Evolutionary conservation across 805 yeast genomes (phyloP).

Genomic region (Wilhelminamyces savonicus): DNA sequence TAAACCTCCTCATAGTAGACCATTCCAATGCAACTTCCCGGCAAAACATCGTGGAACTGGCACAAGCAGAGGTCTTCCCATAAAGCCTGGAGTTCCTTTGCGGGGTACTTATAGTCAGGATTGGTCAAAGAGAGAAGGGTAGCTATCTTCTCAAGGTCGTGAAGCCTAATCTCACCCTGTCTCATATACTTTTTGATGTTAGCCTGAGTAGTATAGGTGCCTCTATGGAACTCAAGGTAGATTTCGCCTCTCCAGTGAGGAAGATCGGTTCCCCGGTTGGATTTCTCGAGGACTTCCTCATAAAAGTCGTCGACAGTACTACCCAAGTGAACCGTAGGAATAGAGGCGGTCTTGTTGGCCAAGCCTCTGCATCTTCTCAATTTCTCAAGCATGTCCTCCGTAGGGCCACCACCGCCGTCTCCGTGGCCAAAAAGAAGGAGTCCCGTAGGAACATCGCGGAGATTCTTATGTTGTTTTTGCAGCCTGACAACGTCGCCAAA

Average conservation of each 20-base stretch:
- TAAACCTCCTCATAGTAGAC: constrained; percentile 80
- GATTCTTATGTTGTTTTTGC: constrained; percentile 72
- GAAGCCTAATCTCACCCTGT: constrained; percentile 64
- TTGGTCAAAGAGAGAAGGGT: constrained; percentile 59
- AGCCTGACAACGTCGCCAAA: constrained; percentile 89
- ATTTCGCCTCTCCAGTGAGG: constrained; percentile 94
- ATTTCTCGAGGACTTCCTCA: constrained; percentile 52
- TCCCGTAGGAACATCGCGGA: constrained; percentile 75
- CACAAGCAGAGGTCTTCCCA: constrained; percentile 90
- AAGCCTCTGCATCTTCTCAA: constrained; percentile 87
- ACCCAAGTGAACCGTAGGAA: constrained; percentile 81
- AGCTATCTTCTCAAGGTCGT: constrained; percentile 81
- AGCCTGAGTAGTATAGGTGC: constrained; percentile 94
- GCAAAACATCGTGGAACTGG: constrained; percentile 97
- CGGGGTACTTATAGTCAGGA: constrained; percentile 63
- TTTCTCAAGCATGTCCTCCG: constrained; percentile 88
- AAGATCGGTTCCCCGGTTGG: constrained; percentile 59
- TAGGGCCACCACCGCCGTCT: constrained; percentile 99
- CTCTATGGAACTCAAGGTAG: constrained; percentile 92
- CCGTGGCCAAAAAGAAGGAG: constrained; percentile 86
- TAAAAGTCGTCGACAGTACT: constrained; percentile 76
- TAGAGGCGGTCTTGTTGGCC: constrained; percentile 68
- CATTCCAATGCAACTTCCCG: constrained; percentile 93
- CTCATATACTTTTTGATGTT: constrained; percentile 78
- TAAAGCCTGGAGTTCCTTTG: constrained; percentile 53